Evolutionary conservation across 352 stramenopile genomes (phyloP).

Genomic region (Pelagophyceae sp.): DNA sequence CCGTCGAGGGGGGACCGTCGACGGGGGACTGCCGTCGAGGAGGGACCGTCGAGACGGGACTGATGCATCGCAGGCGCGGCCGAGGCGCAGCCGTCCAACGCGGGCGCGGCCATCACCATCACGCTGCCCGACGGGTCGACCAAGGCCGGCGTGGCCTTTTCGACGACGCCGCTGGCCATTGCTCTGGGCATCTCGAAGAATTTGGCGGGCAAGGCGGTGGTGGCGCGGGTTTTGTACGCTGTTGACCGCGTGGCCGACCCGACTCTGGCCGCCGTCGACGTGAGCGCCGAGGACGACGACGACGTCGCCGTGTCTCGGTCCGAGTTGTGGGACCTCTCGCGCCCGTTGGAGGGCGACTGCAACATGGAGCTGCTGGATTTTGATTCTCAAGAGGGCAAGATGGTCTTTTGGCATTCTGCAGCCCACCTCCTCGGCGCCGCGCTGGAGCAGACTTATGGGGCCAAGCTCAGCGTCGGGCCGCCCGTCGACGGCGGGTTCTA

Average conservation of each 20-base stretch:
- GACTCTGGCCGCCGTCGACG: conserved; percentile 42
- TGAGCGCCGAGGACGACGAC: conserved; percentile 48
- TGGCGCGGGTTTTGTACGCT: conserved; percentile 80
- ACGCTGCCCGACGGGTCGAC: conserved; percentile 90
- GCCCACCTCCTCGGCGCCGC: conserved; percentile 93
- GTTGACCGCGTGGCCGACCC: conserved; percentile 55
- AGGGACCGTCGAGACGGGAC: too few species aligned
- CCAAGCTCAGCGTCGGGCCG: conserved; percentile 90
- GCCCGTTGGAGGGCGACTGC: conserved; percentile 89
- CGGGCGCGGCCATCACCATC: conserved; percentile 79
- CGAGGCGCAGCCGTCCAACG: conserved; percentile 62
- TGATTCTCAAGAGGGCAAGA: conserved; percentile 85
- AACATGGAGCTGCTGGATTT: conserved; percentile 96
- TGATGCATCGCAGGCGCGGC: conserved; percentile 38
- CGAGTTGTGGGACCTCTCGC: conserved; percentile 91
- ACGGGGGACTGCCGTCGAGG: too few species aligned
- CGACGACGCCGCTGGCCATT: conserved; percentile 93
- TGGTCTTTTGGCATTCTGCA: conserved; percentile 92
- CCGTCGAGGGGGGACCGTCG: too few species aligned
- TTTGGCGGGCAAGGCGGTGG: conserved; percentile 78
- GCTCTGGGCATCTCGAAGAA: conserved; percentile 84
- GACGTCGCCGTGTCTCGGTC: conserved; percentile 38
- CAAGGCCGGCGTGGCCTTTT: conserved; percentile 75
- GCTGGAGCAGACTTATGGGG: conserved; percentile 90
- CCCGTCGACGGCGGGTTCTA: conserved; percentile 95